Percentiles rank a stretch among this genome's conserved stretches.
phyloP scores from a whole-genome alignment of 257 asterid species.

The Scutellaria galericulata region DNA sequence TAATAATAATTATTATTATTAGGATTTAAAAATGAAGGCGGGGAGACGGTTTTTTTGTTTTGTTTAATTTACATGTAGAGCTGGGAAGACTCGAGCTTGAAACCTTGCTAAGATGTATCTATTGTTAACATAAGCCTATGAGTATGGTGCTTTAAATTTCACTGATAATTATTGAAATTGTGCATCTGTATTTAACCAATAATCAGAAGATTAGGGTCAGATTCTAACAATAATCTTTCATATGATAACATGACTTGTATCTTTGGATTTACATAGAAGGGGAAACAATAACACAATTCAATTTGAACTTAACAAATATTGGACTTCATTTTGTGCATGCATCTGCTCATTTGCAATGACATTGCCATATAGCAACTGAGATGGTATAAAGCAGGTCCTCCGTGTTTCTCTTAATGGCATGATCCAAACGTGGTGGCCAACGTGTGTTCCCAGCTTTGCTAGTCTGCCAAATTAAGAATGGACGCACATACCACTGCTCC shows the following conservation, averaged over 20 bases:
- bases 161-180: background rate
- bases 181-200: background rate
- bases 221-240: background rate
- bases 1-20: no score
- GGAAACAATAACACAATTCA: slow-evolving; percentile 11
- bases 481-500: background rate
- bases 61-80: no score
- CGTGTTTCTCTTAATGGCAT: background rate
- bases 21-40: no score
- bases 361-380: slow-evolving; percentile 5
- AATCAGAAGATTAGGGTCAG: background rate
- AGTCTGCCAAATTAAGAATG: background rate
- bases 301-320: slow-evolving; percentile 29
- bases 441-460: slow-evolving; percentile 20
- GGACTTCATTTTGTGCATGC: background rate
- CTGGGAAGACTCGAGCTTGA: no score
- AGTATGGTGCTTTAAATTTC: no score
- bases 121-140: no score
- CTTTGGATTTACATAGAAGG: slow-evolving; percentile 25
- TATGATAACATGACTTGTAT: slow-evolving; percentile 13
- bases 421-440: background rate
- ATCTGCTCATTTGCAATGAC: slow-evolving; percentile 19
- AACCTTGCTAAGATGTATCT: no score
- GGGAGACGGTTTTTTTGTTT: no score
- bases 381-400: slow-evolving; percentile 24